phyloP scores from a whole-genome alignment of 2,329 filamentous ascomycete genomes.

The Scedosporium boydii region DNA sequence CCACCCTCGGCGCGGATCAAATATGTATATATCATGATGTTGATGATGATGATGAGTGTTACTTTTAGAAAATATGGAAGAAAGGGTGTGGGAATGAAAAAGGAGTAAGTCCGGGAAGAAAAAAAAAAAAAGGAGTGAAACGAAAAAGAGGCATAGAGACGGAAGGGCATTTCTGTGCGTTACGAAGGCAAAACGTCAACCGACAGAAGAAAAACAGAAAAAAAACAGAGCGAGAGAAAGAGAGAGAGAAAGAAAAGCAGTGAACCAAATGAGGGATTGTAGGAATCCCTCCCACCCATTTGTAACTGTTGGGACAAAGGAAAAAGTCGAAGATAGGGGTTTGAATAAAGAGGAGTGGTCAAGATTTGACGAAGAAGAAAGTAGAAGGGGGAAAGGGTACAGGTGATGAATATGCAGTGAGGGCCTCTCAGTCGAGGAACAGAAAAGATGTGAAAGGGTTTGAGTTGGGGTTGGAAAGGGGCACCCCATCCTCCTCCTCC shows the following conservation, averaged over 20 bases:
- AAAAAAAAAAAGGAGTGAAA: background rate
- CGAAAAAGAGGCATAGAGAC: background rate
- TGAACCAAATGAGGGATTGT: constrained; percentile 7
- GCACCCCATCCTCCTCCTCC: too few relatives aligned
- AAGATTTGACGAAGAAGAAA: background rate
- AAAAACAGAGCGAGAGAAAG: background rate
- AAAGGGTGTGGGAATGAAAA: constrained; percentile 8
- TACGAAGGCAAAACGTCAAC: too few relatives aligned
- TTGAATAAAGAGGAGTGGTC: background rate
- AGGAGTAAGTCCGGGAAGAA: background rate
- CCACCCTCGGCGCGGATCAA: background rate
- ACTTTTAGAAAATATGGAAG: constrained; percentile 9
- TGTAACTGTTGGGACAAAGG: constrained; percentile 8
- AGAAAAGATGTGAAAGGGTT: too few relatives aligned
- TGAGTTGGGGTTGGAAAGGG: too few relatives aligned
- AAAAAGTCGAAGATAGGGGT: constrained; percentile 4
- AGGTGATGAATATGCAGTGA: constrained; percentile 5
- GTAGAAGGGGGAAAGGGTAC: constrained; percentile 7
- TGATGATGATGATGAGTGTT: background rate
- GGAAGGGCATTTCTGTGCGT: background rate
- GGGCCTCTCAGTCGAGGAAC: background rate
- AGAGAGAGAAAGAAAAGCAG: constrained; percentile 14
- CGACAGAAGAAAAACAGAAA: background rate
- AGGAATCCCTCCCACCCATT: constrained; percentile 4
- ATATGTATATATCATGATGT: background rate